These are phyloP conservation scores for Scedosporium boydii DNA, from an alignment of 2,329 filamentous ascomycete species.

Conservation along the genomic window DNA sequence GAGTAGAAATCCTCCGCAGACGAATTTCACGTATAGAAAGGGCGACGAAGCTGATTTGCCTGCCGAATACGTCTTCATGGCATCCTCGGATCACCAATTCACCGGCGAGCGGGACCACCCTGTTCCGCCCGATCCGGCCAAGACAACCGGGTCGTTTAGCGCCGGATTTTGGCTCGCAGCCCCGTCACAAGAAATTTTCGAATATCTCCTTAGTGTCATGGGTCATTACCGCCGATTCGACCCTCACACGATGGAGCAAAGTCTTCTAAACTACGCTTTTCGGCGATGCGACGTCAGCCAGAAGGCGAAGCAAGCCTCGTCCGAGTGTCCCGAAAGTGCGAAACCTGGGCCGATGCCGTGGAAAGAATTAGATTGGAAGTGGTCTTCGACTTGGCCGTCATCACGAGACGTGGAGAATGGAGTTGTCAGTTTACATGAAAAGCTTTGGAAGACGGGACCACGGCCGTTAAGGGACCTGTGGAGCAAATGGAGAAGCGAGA, in stretches of 20 bases:
- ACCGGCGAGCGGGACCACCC: conserved; percentile 20
- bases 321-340: neutral
- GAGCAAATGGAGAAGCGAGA: neutral
- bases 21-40: conserved; percentile 11
- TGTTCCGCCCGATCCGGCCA: conserved; percentile 20
- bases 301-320: neutral
- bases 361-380: conserved; percentile 24
- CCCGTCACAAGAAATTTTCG: conserved; percentile 26
- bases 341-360: conserved; percentile 29
- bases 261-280: conserved; percentile 33
- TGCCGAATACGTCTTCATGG: conserved; percentile 22
- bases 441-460: conserved; percentile 21
- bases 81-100: conserved; percentile 22
- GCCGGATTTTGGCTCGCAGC: conserved; percentile 30
- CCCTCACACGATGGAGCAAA: conserved; percentile 28
- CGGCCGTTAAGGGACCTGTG: conserved; percentile 7
- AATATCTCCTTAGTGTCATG: conserved; percentile 27
- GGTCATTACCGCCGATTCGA: conserved; percentile 24
- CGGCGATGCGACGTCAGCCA: conserved; percentile 13
- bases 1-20: conserved; percentile 12
- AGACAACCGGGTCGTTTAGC: conserved; percentile 21
- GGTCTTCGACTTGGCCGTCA: conserved; percentile 29
- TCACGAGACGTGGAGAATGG: conserved; percentile 21
- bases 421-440: conserved; percentile 26
- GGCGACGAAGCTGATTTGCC: conserved; percentile 21